phyloP scores from a whole-genome alignment of 2,329 filamentous ascomycete genomes.

The Nothophaeocryptopus gaeumannii region DNA sequence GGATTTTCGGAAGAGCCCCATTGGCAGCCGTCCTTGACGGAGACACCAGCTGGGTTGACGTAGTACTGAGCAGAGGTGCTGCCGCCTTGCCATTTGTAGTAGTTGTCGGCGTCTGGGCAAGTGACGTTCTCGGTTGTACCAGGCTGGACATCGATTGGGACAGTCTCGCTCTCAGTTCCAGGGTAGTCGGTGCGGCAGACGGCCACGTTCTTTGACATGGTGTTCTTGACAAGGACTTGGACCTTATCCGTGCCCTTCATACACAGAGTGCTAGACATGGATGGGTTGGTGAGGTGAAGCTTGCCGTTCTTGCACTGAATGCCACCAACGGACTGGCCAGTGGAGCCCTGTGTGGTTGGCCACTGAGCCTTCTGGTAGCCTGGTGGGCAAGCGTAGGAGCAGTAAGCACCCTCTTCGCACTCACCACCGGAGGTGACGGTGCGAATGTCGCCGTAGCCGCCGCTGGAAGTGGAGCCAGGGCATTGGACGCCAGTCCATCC shows the following conservation, averaged over 20 bases:
- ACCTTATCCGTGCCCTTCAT: constrained; percentile 64
- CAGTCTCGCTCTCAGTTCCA: constrained; percentile 81
- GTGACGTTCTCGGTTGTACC: constrained; percentile 63
- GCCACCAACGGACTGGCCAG: constrained; percentile 83
- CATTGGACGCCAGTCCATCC: constrained; percentile 79
- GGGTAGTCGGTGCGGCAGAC: constrained; percentile 97
- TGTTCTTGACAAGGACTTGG: constrained; percentile 70
- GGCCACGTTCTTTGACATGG: constrained; percentile 62
- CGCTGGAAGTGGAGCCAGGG: constrained; percentile 29
- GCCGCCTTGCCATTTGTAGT: constrained; percentile 75
- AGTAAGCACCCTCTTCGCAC: constrained; percentile 67
- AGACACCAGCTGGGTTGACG: constrained; percentile 76
- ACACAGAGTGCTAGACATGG: constrained; percentile 68
- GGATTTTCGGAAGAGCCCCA: constrained; percentile 65
- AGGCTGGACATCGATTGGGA: constrained; percentile 65
- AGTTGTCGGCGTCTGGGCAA: constrained; percentile 68
- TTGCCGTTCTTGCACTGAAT: constrained; percentile 76
- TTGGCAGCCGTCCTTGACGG: constrained; percentile 65
- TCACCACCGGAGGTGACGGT: constrained; percentile 64
- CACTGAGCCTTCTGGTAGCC: constrained; percentile 94
- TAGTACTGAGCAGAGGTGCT: constrained; percentile 93
- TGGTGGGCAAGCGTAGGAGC: constrained; percentile 88
- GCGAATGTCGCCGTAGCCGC: constrained; percentile 54
- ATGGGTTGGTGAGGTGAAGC: constrained; percentile 71
- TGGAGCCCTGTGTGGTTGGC: constrained; percentile 72